phyloP scores from a whole-genome alignment of 768 basidiomycete species.

The Gyrodon lividus region DNA sequence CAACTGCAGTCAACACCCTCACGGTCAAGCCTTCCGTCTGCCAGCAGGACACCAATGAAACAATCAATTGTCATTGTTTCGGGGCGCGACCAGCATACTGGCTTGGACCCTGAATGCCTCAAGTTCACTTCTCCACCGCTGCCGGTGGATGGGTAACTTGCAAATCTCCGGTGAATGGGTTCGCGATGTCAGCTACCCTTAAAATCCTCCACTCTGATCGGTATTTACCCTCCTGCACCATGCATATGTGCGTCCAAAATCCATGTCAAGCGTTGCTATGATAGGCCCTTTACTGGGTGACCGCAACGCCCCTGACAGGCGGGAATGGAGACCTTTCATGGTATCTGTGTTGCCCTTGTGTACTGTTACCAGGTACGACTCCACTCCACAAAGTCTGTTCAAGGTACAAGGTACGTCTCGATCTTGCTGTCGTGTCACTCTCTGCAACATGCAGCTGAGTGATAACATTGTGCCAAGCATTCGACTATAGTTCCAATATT shows the following conservation, averaged over 20 bases:
- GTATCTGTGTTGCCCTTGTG: not conserved
- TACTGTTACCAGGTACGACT: slow-evolving; percentile 2
- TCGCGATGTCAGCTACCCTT: not conserved
- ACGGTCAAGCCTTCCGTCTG: not conserved
- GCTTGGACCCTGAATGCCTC: not conserved
- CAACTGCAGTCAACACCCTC: not conserved
- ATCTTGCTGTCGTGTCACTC: not conserved
- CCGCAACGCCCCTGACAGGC: not conserved
- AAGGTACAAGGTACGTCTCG: not conserved
- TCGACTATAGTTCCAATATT: slow-evolving; percentile 19
- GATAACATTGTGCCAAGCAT: not conserved
- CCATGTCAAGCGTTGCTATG: not conserved
- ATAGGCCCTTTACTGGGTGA: not conserved
- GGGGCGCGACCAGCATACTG: not conserved
- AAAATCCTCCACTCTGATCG: not conserved
- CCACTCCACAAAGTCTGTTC: not conserved
- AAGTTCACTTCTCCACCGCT: not conserved
- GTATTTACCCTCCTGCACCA: too few species aligned
- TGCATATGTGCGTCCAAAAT: not conserved
- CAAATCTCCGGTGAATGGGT: not conserved
- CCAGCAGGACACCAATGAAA: too few species aligned
- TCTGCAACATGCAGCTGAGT: not conserved
- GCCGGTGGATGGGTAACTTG: not conserved
- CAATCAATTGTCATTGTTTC: not conserved
- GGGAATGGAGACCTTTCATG: not conserved